Conservation (phyloP, 2,329 filamentous ascomycete genomes). For the Nannizzia gypsea region DNA sequence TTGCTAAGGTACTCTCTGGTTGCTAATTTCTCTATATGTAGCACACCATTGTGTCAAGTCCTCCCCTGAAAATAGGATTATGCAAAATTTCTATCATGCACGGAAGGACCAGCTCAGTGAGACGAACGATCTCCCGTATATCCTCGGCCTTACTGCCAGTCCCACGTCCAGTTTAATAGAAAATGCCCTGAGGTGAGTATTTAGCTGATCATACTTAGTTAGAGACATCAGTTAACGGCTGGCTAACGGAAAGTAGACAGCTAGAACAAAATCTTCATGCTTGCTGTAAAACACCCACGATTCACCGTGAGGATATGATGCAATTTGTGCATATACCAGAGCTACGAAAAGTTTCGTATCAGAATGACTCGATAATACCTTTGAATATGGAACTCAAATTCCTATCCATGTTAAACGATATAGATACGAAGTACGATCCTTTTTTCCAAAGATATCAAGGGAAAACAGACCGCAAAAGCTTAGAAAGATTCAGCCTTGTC, state of each 20-base stretch:
- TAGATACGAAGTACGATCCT: not conserved
- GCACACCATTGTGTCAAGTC: constrained; percentile 62
- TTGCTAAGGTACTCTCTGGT: not conserved
- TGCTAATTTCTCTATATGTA: constrained; percentile 24
- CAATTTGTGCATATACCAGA: constrained; percentile 55
- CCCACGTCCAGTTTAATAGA: constrained; percentile 53
- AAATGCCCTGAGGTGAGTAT: constrained; percentile 40
- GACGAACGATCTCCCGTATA: constrained; percentile 41
- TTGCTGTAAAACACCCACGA: constrained; percentile 54
- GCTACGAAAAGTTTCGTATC: constrained; percentile 34
- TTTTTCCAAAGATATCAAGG: constrained; percentile 12
- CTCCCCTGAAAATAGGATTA: constrained; percentile 56
- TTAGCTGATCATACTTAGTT: not conserved
- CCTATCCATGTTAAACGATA: constrained; percentile 28
- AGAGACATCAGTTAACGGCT: not conserved
- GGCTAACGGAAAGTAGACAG: constrained; percentile 20
- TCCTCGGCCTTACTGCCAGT: constrained; percentile 72
- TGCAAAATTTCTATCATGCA: constrained; percentile 58
- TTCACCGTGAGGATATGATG: constrained; percentile 59
- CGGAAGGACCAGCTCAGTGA: constrained; percentile 27
- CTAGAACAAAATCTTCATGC: constrained; percentile 63
- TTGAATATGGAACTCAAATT: constrained; percentile 14
- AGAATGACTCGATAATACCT: constrained; percentile 24
- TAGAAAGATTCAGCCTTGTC: constrained; percentile 19
- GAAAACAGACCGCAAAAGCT: constrained; percentile 24